Conservation (phyloP, 2,329 filamentous ascomycete genomes). For the Bipolaris bicolor region DNA sequence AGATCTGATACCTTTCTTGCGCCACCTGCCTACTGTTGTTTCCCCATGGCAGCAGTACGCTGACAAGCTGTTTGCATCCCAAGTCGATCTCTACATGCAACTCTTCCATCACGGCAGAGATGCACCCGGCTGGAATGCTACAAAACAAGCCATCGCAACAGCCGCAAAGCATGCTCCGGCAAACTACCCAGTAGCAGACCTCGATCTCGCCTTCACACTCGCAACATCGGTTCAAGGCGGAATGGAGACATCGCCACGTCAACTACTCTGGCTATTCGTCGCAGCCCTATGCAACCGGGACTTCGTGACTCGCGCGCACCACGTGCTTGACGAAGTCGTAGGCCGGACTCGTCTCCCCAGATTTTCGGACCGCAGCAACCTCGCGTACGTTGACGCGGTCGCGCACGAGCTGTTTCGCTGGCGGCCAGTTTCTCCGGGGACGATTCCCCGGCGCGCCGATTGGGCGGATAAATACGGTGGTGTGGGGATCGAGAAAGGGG, state of each 20-base stretch:
- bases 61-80: slow-evolving; percentile 14
- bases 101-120: slow-evolving; percentile 11
- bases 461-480: slow-evolving; percentile 11
- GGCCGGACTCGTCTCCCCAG: slow-evolving; percentile 12
- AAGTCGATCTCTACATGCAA: slow-evolving; percentile 15
- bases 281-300: slow-evolving; percentile 6
- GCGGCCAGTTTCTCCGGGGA: slow-evolving; percentile 16
- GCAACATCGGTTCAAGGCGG: slow-evolving; percentile 18
- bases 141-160: slow-evolving; percentile 14
- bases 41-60: slow-evolving; percentile 17
- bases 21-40: slow-evolving; percentile 7
- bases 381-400: slow-evolving; percentile 16
- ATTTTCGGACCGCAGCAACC: slow-evolving; percentile 7
- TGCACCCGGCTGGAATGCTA: slow-evolving; percentile 15
- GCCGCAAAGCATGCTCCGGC: slow-evolving; percentile 10
- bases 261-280: slow-evolving; percentile 17
- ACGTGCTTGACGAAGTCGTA: slow-evolving; percentile 12
- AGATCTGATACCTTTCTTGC: slow-evolving; percentile 13
- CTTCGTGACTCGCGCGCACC: slow-evolving; percentile 9
- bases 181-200: slow-evolving; percentile 5
- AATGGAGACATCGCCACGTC: slow-evolving; percentile 19
- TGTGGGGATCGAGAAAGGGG: slow-evolving; percentile 11
- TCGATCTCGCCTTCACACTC: slow-evolving; percentile 18
- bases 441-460: slow-evolving; percentile 15
- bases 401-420: slow-evolving; percentile 16